A percentile compares a stretch with the other conserved stretches of the same genome.
Evolutionary conservation across 805 yeast species (phyloP).

Genomic region (Brettanomyces naardenensis): DNA sequence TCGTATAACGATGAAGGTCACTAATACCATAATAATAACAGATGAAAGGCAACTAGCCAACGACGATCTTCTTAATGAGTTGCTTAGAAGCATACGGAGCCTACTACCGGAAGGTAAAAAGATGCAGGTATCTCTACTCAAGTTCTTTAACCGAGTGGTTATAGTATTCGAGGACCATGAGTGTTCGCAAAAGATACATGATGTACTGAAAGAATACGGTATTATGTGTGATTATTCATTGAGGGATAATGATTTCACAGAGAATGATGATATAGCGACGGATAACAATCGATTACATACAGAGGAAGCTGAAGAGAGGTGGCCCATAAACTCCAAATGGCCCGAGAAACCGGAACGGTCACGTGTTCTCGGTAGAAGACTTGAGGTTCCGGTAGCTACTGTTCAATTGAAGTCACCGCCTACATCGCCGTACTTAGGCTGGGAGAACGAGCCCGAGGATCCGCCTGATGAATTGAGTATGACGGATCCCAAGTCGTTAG

Average conservation of each 20-base stretch:
- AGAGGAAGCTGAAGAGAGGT: not conserved
- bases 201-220: constrained; percentile 10
- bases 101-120: constrained; percentile 7
- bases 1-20: too few species aligned
- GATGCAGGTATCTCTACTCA: constrained; percentile 7
- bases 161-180: constrained; percentile 16
- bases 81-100: constrained; percentile 10
- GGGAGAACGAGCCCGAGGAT: constrained; percentile 23
- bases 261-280: not conserved
- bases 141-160: constrained; percentile 20
- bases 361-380: too few species aligned
- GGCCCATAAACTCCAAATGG: constrained; percentile 5
- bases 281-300: not conserved
- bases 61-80: constrained; percentile 11
- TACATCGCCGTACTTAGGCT: constrained; percentile 28
- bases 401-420: constrained; percentile 29
- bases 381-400: constrained; percentile 21
- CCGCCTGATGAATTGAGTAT: constrained; percentile 24
- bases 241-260: constrained; percentile 9
- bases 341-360: constrained; percentile 5
- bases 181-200: constrained; percentile 10
- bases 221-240: constrained; percentile 18
- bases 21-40: constrained; percentile 24
- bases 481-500: constrained; percentile 23
- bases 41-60: constrained; percentile 17